Evolutionary conservation across 129 eudicot genomes (phyloP).

Genomic region (Lonicera japonica): DNA sequence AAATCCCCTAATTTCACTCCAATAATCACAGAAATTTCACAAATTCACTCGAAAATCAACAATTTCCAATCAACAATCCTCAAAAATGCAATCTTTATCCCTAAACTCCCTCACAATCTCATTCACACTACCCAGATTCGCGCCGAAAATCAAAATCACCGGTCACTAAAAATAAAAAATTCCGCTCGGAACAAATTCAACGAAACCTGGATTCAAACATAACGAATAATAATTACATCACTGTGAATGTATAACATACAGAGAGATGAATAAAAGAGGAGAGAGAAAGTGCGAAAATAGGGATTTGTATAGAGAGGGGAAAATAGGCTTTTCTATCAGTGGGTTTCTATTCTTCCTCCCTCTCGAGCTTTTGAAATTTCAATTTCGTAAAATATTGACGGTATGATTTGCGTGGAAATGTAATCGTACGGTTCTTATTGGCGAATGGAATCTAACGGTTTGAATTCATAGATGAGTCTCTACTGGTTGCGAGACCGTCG

Average conservation of each 20-base stretch:
- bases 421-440: conserved; percentile 33
- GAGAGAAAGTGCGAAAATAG: not conserved
- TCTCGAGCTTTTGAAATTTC: conserved; percentile 86
- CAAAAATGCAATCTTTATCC: not conserved
- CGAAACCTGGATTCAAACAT: conserved; percentile 15
- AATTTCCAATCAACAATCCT: conserved; percentile 3
- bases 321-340: conserved; percentile 16
- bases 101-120: too few species aligned
- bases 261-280: not conserved
- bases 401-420: conserved; percentile 20
- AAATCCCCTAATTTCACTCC: too few species aligned
- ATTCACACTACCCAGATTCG: too few species aligned
- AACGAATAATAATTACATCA: too few species aligned
- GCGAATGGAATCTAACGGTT: conserved; percentile 28
- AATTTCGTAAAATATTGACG: conserved; percentile 44
- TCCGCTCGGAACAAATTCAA: conserved; percentile 8
- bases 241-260: not conserved
- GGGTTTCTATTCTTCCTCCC: conserved; percentile 42
- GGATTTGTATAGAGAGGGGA: not conserved
- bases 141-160: not conserved
- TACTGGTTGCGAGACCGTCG: conserved; percentile 9
- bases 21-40: too few species aligned
- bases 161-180: conserved; percentile 25
- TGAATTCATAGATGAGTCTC: conserved; percentile 22
- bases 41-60: conserved; percentile 45